Conservation (phyloP, 2,329 filamentous ascomycete species). For the Claviceps arundinis region DNA sequence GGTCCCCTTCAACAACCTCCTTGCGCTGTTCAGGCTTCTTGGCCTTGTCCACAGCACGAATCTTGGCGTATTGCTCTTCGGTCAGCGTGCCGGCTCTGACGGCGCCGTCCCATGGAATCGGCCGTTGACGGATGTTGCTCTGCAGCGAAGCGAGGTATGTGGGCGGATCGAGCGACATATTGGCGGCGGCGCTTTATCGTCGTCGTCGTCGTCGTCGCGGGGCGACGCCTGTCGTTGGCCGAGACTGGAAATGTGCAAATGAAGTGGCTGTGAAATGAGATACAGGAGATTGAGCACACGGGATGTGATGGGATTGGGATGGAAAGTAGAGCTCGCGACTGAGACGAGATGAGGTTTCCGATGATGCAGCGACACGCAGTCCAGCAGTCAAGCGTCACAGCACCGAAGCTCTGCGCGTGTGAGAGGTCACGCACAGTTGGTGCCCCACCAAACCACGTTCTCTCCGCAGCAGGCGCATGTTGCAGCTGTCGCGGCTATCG, state of each 20-base stretch:
- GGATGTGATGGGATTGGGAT: slow-evolving; percentile 1
- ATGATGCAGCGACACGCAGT: slow-evolving; percentile 7
- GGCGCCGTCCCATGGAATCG: slow-evolving; percentile 95
- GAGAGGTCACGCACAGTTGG: background rate
- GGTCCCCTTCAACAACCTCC: slow-evolving; percentile 66
- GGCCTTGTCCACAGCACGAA: slow-evolving; percentile 92
- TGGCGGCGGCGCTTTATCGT: slow-evolving; percentile 10
- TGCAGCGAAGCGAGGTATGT: slow-evolving; percentile 76
- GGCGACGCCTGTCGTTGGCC: slow-evolving; percentile 6
- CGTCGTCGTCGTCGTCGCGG: slow-evolving; percentile 9
- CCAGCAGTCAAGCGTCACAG: slow-evolving; percentile 6
- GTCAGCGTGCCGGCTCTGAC: slow-evolving; percentile 88
- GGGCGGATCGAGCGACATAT: slow-evolving; percentile 84
- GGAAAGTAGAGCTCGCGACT: slow-evolving; percentile 1
- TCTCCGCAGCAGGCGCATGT: no score
- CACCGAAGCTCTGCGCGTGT: background rate
- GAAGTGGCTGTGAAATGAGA: background rate
- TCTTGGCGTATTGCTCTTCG: slow-evolving; percentile 86
- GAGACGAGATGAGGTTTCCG: slow-evolving; percentile 3
- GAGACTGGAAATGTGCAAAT: background rate
- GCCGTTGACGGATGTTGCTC: slow-evolving; percentile 91
- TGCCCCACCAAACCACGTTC: background rate
- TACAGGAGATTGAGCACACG: background rate
- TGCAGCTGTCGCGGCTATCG: background rate
- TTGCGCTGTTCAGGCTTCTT: slow-evolving; percentile 73